A percentile compares a stretch with the other conserved stretches of the same genome.
Conservation (phyloP, 2,329 filamentous ascomycete species). For the Aspergillus floridensis region DNA sequence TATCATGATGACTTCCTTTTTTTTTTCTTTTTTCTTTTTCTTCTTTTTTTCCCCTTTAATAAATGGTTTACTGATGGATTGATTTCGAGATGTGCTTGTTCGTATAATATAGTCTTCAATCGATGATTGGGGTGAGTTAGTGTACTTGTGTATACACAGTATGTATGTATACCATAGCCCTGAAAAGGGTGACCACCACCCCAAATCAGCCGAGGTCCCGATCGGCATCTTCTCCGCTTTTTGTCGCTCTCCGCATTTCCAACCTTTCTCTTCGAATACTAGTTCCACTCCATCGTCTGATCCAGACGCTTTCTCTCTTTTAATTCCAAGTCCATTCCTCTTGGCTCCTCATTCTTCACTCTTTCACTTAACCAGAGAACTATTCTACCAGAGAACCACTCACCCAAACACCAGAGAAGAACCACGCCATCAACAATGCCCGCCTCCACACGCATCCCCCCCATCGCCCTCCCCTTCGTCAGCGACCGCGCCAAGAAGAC, state of each 20-base stretch:
- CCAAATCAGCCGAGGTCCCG: conserved; percentile 26
- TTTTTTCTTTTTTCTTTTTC: background rate
- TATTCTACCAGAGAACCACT: background rate
- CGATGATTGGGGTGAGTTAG: too few relatives aligned
- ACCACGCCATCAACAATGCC: conserved; percentile 45
- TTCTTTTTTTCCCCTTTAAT: background rate
- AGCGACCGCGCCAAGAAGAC: conserved; percentile 82
- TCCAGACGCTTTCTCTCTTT: background rate
- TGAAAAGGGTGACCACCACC: too few relatives aligned
- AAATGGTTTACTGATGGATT: background rate
- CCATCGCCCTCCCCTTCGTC: conserved; percentile 62
- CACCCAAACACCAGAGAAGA: background rate
- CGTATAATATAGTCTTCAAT: too few relatives aligned
- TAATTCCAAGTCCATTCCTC: background rate
- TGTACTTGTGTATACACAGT: too few relatives aligned
- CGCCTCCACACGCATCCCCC: conserved; percentile 54
- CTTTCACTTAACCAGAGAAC: background rate
- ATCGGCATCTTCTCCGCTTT: conserved; percentile 32
- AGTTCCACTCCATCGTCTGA: background rate
- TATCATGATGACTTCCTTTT: background rate
- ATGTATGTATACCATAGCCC: too few relatives aligned
- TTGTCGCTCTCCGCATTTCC: conserved; percentile 18
- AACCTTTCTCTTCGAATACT: background rate
- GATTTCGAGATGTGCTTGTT: too few relatives aligned
- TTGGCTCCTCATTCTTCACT: background rate